phyloP scores from a whole-genome alignment of 2,329 filamentous ascomycete genomes.

The Talaromyces funiculosus region DNA sequence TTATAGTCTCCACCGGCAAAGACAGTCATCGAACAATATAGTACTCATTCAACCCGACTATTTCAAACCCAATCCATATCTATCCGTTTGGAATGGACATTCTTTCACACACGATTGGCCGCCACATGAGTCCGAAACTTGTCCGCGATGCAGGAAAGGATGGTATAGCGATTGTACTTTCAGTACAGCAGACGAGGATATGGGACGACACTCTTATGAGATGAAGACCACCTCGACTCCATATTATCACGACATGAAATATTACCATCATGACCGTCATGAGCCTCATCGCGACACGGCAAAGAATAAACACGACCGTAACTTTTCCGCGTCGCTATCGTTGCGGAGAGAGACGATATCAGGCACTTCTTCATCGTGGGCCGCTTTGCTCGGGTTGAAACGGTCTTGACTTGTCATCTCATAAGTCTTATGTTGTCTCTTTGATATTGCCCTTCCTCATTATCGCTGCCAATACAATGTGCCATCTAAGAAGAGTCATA shows the following conservation, averaged over 20 bases:
- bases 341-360: not conserved
- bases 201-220: not conserved
- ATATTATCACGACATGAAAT: not conserved
- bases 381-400: not conserved
- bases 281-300: not conserved
- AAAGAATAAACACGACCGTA: not conserved
- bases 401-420: not conserved
- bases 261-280: not conserved
- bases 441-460: not conserved
- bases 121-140: not conserved
- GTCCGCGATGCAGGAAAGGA: slow-evolving; percentile 4
- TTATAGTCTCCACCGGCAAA: not conserved
- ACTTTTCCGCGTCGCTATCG: slow-evolving; percentile 1
- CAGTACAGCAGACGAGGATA: not conserved
- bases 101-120: slow-evolving; percentile 7
- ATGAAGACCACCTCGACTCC: not conserved
- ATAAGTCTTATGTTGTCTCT: not conserved
- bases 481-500: not conserved
- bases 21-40: not conserved
- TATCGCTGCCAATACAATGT: not conserved
- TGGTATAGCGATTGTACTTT: slow-evolving; percentile 2
- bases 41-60: not conserved
- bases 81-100: not conserved
- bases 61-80: slow-evolving; percentile 4
- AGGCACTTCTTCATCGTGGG: not conserved